phyloP scores from a whole-genome alignment of 2,329 filamentous ascomycete species.

The Lithohypha guttulata region DNA sequence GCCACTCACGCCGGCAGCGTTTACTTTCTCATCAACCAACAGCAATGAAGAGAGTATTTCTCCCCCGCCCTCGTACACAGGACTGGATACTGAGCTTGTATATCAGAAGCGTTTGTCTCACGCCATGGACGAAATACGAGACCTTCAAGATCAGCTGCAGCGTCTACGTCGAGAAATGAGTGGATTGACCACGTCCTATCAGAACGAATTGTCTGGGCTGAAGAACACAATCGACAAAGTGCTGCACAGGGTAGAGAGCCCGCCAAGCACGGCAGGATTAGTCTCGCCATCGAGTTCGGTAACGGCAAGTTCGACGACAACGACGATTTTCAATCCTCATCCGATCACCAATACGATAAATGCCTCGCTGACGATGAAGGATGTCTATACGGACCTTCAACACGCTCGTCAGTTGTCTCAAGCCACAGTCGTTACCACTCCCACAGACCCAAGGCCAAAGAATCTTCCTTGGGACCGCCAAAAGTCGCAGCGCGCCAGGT shows the following conservation, averaged over 20 bases:
- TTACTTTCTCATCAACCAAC: not conserved
- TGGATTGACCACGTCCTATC: constrained; percentile 13
- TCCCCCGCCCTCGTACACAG: constrained; percentile 8
- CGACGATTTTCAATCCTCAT: not conserved
- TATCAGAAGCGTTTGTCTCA: constrained; percentile 15
- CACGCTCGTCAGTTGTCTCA: not conserved
- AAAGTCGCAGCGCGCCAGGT: not conserved
- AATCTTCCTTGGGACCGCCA: not conserved
- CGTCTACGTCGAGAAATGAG: constrained; percentile 13
- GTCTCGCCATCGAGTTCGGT: not conserved
- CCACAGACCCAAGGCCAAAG: not conserved
- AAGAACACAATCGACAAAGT: constrained; percentile 1
- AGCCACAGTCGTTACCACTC: not conserved
- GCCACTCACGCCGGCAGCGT: not conserved
- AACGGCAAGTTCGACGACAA: no score
- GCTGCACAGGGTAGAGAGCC: not conserved
- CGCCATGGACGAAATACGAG: constrained; percentile 17
- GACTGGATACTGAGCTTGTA: constrained; percentile 8
- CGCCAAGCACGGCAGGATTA: constrained; percentile 1
- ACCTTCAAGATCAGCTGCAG: constrained; percentile 13
- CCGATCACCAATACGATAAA: not conserved
- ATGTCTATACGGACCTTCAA: not conserved
- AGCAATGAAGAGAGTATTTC: not conserved
- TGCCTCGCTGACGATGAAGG: not conserved
- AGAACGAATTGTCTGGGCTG: constrained; percentile 9